Base-by-base conservation (phyloP, 768 basidiomycete species). In the Candolleomyces eurysporus region DNA sequence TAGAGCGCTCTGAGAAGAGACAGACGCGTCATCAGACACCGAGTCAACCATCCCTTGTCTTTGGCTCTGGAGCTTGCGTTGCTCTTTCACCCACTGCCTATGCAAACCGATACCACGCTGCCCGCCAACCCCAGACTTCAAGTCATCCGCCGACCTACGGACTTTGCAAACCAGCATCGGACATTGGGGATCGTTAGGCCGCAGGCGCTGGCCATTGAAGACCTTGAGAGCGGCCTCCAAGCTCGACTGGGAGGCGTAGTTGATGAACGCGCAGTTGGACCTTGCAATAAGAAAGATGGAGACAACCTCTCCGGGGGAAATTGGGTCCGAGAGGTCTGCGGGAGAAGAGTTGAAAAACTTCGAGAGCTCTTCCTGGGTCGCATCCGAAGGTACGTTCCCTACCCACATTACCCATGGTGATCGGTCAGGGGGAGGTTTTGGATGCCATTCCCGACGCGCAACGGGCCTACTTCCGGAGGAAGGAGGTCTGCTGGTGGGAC, bases 391-490 rank as follows among this genome's bases (percentile, higher is more conserved):
- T 3, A 97, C 90, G 69, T 98, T 98, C 10, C 96, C 96, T 13
- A 87, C 88, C 96, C 96, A 97, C 92, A 95, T 93, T 1, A 94
- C 94, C 92, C 91, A 96, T 61, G 93, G 92, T 7, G 92, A 92
- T 14, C 92, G 84, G 57, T 90, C 81, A 11, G 85, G 76, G 13
- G 90, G 89, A 0, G 87, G 83, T 60, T 85, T 88, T 2, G 89
- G 89, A 64, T 91, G 90, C 66, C 87, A 90, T 21, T 81, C 67
- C 9, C 83, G 81, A 46, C 88, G 85, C 26, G 75, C 68, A 5
- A 74, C 39, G 0, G 74, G 72, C 32, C 65, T 75, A 54, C 64
- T 63, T 10, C 54, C 62, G 14, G 64, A 60, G 2, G 68, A 68
- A 40, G 46, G 48, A 21, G 66, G 58, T 13, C 63, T 51, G 30